A percentile compares a stretch with the other conserved stretches of the same genome.
Conservation (phyloP, 23 red algal species). For the Chondrus crispus region DNA sequence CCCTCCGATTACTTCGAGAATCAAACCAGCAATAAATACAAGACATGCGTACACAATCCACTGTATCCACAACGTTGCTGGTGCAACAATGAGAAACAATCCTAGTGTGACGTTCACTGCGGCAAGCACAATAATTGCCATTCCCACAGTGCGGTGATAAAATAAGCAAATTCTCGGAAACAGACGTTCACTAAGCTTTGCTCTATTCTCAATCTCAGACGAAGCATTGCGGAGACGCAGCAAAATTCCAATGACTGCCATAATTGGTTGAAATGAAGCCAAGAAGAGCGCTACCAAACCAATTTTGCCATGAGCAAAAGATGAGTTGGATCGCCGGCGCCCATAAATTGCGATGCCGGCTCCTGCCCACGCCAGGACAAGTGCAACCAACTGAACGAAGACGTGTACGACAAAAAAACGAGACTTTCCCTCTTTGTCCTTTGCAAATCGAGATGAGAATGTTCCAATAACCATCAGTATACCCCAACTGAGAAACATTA, state of each 20-base stretch:
- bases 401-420: conserved; percentile 28
- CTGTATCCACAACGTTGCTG: conserved; percentile 36
- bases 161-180: background rate
- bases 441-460: conserved; percentile 30
- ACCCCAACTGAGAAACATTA: conserved; percentile 38
- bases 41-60: conserved; percentile 35
- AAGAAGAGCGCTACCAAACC: conserved; percentile 9
- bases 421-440: conserved; percentile 14
- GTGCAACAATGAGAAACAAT: conserved; percentile 37
- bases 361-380: conserved; percentile 18
- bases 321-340: background rate
- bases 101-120: conserved; percentile 26
- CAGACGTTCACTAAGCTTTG: background rate
- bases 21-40: background rate
- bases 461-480: conserved; percentile 15
- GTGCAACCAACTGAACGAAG: background rate
- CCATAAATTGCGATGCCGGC: conserved; percentile 11
- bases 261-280: conserved; percentile 26
- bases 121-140: background rate
- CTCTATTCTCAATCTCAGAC: background rate
- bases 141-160: background rate
- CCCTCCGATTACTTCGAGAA: conserved; percentile 27
- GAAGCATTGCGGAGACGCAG: background rate
- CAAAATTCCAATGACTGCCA: conserved; percentile 12
- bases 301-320: conserved; percentile 20